These are phyloP conservation scores for Corynespora cassiicola DNA, from an alignment of 2,329 filamentous ascomycete genomes.

Conservation along the genomic window DNA sequence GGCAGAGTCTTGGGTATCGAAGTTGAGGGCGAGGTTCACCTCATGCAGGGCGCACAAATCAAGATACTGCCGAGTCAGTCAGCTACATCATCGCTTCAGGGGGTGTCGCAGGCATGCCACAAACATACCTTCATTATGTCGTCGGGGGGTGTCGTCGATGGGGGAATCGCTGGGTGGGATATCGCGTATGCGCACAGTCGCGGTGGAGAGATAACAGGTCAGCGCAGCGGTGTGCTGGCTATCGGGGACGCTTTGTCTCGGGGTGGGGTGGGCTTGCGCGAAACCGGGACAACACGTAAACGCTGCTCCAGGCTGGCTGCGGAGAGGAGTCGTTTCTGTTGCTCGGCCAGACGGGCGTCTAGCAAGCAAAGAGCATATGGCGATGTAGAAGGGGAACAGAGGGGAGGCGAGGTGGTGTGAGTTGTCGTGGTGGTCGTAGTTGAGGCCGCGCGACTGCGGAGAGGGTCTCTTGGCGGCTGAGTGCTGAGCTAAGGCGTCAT, in stretches of 20 bases:
- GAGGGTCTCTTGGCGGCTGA: constrained; percentile 25
- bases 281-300: constrained; percentile 46
- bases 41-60: constrained; percentile 89
- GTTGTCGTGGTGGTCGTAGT: constrained; percentile 20
- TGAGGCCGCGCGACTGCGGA: constrained; percentile 32
- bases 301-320: constrained; percentile 51
- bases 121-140: constrained; percentile 47
- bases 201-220: constrained; percentile 5
- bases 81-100: constrained; percentile 36
- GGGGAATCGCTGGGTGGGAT: constrained; percentile 4
- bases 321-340: constrained; percentile 45
- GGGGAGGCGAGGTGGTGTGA: constrained; percentile 15
- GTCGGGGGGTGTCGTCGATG: constrained; percentile 6
- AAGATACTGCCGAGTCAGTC: constrained; percentile 71
- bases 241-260: constrained; percentile 34
- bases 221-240: constrained; percentile 28
- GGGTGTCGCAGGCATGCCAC: constrained; percentile 20
- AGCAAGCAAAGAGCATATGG: constrained; percentile 43
- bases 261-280: constrained; percentile 38
- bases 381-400: constrained; percentile 6
- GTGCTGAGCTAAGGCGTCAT: constrained; percentile 31
- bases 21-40: constrained; percentile 91
- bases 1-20: constrained; percentile 90
- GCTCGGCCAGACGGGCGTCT: constrained; percentile 48
- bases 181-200: constrained; percentile 9